Evolutionary conservation across 495 filamentous ascomycete species (phyloP).

Genomic region (Neurospora sp.): DNA sequence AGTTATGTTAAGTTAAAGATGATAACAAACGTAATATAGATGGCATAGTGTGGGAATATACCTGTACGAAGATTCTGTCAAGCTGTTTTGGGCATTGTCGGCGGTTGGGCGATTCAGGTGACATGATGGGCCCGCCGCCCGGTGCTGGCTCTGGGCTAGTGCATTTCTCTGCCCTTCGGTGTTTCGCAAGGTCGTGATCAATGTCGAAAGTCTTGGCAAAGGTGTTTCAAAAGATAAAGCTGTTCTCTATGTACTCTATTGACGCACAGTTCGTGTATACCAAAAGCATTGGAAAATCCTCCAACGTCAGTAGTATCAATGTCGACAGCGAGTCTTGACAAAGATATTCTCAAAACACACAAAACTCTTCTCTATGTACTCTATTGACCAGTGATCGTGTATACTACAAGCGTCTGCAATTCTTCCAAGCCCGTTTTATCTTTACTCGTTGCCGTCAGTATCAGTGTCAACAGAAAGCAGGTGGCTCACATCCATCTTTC

Average conservation of each 20-base stretch:
- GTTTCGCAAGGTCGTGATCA: not conserved
- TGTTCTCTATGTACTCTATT: not conserved
- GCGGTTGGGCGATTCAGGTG: not conserved
- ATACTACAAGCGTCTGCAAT: not conserved
- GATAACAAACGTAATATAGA: not conserved
- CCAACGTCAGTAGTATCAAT: not conserved
- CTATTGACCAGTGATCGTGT: not conserved
- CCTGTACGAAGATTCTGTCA: not conserved
- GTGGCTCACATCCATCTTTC: conserved; percentile 16
- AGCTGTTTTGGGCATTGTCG: not conserved
- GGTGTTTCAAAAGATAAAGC: not conserved
- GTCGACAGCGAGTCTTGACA: not conserved
- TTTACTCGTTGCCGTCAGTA: not conserved
- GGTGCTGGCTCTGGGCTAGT: not conserved
- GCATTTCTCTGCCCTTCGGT: not conserved
- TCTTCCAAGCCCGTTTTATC: not conserved
- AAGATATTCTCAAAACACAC: not conserved
- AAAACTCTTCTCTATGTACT: not conserved
- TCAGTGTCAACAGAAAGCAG: conserved; percentile 6
- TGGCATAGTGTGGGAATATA: not conserved
- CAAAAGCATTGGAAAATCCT: not conserved
- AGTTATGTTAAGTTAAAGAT: conserved; percentile 4
- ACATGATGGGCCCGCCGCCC: not conserved
- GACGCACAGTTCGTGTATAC: not conserved
- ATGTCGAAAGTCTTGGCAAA: not conserved